phyloP scores from a whole-genome alignment of 345 rosid species.

The Raphanus sativus region DNA sequence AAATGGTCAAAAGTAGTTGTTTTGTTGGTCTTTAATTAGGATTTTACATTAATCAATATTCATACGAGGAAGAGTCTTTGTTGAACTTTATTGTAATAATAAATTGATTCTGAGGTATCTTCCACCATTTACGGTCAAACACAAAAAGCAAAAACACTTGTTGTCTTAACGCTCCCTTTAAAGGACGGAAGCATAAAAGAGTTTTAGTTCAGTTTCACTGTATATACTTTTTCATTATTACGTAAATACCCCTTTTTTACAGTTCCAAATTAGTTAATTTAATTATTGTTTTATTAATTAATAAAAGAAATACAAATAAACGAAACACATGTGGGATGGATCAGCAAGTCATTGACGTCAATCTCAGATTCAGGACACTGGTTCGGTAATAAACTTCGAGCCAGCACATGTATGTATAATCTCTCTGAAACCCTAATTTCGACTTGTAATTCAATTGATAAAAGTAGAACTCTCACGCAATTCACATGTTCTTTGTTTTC shows the following conservation, averaged over 20 bases:
- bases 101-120: neutral
- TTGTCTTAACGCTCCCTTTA: conserved; percentile 6
- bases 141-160: conserved; percentile 1
- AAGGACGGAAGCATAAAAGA: neutral
- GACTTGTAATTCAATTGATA: conserved; percentile 2
- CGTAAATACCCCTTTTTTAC: conserved; percentile 25
- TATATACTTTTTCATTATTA: conserved; percentile 9
- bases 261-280: neutral
- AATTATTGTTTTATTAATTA: neutral
- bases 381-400: conserved; percentile 18
- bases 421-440: conserved; percentile 9
- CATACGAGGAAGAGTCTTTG: conserved; percentile 20
- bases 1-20: conserved; percentile 11
- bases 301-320: neutral
- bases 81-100: conserved; percentile 6
- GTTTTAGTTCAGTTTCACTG: conserved; percentile 8
- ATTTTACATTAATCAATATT: conserved; percentile 3
- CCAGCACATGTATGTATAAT: conserved; percentile 25
- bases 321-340: conserved; percentile 28
- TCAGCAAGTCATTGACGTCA: conserved; percentile 17
- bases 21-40: conserved; percentile 4
- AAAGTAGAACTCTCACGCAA: conserved; percentile 24
- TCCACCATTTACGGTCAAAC: conserved; percentile 9
- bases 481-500: conserved; percentile 19
- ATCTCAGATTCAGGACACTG: conserved; percentile 36